Evolutionary conservation across 805 yeast genomes (phyloP).

Genomic region (Yarrowia sp.): DNA sequence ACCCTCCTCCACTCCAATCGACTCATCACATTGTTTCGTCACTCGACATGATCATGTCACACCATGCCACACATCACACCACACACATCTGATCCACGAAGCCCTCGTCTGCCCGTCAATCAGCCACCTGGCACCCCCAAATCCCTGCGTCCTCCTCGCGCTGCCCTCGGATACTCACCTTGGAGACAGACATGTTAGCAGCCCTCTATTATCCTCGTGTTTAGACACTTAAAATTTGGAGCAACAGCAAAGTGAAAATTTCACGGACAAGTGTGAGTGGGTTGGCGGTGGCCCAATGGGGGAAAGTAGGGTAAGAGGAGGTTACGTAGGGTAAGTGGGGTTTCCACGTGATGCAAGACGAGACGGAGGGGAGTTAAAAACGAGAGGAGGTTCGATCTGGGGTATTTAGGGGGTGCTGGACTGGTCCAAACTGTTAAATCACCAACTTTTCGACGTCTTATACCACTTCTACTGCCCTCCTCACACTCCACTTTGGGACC

Average conservation of each 20-base stretch:
- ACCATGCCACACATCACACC: background rate
- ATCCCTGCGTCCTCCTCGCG: background rate
- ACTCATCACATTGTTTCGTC: no score
- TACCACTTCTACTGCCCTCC: background rate
- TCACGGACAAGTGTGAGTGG: constrained; percentile 38
- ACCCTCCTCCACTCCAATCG: no score
- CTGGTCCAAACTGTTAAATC: no score
- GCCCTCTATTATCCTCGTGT: constrained; percentile 37
- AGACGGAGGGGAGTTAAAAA: background rate
- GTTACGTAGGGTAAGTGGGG: constrained; percentile 31
- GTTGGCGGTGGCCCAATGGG: constrained; percentile 33
- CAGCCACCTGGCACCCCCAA: background rate
- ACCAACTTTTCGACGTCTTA: no score
- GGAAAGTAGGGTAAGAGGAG: constrained; percentile 39
- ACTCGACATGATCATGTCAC: background rate
- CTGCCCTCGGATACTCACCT: constrained; percentile 40
- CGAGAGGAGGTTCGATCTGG: background rate
- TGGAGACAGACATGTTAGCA: constrained; percentile 44
- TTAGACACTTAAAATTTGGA: constrained; percentile 29
- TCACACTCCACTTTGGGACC: background rate
- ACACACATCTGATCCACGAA: background rate
- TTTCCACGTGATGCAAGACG: background rate
- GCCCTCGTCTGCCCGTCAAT: no score
- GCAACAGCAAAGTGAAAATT: constrained; percentile 39
- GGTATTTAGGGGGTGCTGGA: no score